These are phyloP conservation scores for Lactarius evosmus DNA, from an alignment of 768 basidiomycete genomes.

Conservation along the genomic window DNA sequence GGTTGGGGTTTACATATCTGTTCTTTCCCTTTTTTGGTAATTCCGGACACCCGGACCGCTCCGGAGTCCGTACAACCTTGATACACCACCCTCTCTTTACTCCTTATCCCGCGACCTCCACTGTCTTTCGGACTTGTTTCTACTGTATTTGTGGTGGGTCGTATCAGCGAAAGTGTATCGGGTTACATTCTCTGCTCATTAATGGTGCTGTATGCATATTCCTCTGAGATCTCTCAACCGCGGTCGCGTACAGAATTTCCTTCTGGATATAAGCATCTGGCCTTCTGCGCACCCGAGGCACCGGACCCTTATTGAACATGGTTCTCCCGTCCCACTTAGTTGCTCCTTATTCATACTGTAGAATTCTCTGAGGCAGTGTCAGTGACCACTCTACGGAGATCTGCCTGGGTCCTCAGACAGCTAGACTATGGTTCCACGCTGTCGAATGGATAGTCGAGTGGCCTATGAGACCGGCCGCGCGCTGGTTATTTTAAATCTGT, in stretches of 20 bases:
- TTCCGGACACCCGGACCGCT: background rate
- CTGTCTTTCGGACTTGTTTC: background rate
- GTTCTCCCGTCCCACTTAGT: background rate
- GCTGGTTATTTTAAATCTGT: background rate
- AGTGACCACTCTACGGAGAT: background rate
- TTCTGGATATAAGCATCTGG: background rate
- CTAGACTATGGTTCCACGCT: background rate
- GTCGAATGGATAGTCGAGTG: background rate
- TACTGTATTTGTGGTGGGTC: slow-evolving; percentile 10
- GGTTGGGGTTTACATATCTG: background rate
- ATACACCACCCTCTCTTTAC: background rate
- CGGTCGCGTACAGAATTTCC: background rate
- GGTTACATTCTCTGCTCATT: background rate
- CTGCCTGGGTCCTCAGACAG: background rate
- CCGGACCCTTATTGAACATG: background rate
- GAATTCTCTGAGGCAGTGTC: background rate
- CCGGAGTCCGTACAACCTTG: background rate
- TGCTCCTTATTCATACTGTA: background rate
- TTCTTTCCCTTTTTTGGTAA: background rate
- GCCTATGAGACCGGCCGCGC: background rate
- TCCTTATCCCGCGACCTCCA: background rate
- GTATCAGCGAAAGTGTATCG: too few relatives aligned
- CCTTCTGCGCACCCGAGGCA: background rate
- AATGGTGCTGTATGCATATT: background rate
- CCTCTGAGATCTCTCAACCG: background rate